Conservation (phyloP, 116 monocot species). For the Zostera marina region DNA sequence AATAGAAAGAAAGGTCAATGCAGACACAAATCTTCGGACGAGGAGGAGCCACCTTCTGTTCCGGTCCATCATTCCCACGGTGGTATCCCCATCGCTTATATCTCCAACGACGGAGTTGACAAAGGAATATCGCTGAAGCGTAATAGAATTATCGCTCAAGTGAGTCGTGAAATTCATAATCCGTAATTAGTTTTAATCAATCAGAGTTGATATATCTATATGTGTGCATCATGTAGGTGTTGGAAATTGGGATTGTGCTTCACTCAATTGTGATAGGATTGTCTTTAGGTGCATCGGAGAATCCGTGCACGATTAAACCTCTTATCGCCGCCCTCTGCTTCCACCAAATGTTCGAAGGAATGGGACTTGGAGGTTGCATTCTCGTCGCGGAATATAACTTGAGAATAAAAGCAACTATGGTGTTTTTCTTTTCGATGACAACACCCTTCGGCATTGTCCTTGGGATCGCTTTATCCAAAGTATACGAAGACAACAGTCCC, state of each 20-base stretch:
- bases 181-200: neutral
- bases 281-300: constrained; percentile 7
- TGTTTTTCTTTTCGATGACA: constrained; percentile 13
- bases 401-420: constrained; percentile 18
- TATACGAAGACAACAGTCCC: constrained; percentile 18
- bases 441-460: constrained; percentile 15
- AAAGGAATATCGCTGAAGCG: constrained; percentile 9
- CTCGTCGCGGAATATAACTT: constrained; percentile 23
- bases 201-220: neutral
- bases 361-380: constrained; percentile 18
- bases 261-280: constrained; percentile 14
- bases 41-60: neutral
- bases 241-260: constrained; percentile 12
- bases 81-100: neutral
- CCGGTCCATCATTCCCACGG: neutral
- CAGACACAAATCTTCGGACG: too few relatives aligned
- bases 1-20: neutral
- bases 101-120: constrained; percentile 4
- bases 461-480: constrained; percentile 13
- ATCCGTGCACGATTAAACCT: constrained; percentile 9
- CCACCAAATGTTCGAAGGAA: constrained; percentile 16
- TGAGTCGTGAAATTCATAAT: neutral
- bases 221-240: constrained; percentile 2
- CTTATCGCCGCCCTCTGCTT: constrained; percentile 11
- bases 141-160: constrained; percentile 41